These are phyloP conservation scores for Dothistroma septosporum DNA, from an alignment of 2,329 filamentous ascomycete species.

Conservation along the genomic window DNA sequence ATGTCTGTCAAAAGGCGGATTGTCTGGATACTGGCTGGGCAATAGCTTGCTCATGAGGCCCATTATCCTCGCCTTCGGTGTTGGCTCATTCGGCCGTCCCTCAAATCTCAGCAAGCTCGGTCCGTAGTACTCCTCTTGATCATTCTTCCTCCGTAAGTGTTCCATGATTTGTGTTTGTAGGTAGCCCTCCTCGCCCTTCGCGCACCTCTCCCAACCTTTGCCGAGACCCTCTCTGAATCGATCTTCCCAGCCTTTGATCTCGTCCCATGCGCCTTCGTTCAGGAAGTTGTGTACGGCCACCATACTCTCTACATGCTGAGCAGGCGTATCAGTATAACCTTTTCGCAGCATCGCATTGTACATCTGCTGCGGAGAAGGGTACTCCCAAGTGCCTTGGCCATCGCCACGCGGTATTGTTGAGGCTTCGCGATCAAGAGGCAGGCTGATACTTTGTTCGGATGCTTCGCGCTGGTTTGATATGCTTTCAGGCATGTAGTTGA, in stretches of 20 bases:
- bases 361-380: slow-evolving; percentile 98
- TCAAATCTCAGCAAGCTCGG: slow-evolving; percentile 83
- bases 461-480: slow-evolving; percentile 73
- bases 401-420: slow-evolving; percentile 90
- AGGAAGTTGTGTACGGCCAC: slow-evolving; percentile 97
- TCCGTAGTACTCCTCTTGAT: slow-evolving; percentile 37
- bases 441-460: slow-evolving; percentile 64
- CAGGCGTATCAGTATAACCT: slow-evolving; percentile 89
- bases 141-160: slow-evolving; percentile 19
- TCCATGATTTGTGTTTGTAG: slow-evolving; percentile 25
- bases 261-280: slow-evolving; percentile 94
- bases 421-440: slow-evolving; percentile 75
- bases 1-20: slow-evolving; percentile 91
- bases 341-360: slow-evolving; percentile 97
- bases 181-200: slow-evolving; percentile 34
- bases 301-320: slow-evolving; percentile 93
- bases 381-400: slow-evolving; percentile 80
- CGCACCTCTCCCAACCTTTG: slow-evolving; percentile 34
- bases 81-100: slow-evolving; percentile 81
- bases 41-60: slow-evolving; percentile 75
- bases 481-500: slow-evolving; percentile 94
- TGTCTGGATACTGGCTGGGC: slow-evolving; percentile 71
- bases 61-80: slow-evolving; percentile 83
- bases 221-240: slow-evolving; percentile 74
- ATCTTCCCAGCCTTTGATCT: slow-evolving; percentile 91